Conservation (phyloP, 345 rosid species). For the Luvunga scandens region DNA sequence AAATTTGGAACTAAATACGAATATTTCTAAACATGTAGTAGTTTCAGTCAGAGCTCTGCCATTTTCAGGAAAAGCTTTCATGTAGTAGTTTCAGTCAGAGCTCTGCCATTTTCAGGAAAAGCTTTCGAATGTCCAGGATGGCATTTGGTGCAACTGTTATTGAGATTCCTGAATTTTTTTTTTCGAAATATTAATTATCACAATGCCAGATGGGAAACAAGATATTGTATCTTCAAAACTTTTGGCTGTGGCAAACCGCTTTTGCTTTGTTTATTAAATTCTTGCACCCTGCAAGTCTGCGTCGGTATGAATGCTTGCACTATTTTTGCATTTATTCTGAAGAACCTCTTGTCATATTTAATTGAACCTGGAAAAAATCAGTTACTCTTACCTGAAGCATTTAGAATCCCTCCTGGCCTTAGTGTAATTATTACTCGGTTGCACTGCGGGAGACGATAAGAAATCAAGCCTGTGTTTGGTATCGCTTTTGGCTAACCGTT, state of each 20-base stretch:
- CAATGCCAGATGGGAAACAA: not conserved
- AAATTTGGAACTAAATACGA: not conserved
- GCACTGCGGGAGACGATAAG: constrained; percentile 38
- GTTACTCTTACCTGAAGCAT: not conserved
- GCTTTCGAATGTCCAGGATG: not conserved
- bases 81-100: no score
- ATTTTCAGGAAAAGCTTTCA: no score
- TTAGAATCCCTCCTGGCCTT: not conserved
- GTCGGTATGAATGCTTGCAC: not conserved
- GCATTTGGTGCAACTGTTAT: not conserved
- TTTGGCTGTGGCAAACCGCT: not conserved
- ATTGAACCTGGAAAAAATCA: not conserved
- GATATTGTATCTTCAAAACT: not conserved
- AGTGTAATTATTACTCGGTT: constrained; percentile 3
- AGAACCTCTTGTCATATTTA: not conserved
- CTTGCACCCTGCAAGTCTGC: not conserved
- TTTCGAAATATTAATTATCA: not conserved
- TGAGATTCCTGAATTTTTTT: not conserved
- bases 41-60: no score
- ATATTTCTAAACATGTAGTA: not conserved
- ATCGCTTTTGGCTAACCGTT: no score
- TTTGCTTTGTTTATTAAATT: not conserved
- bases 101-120: not conserved
- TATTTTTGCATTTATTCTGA: not conserved
- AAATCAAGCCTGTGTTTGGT: constrained; percentile 20